Evolutionary conservation across 306 rosid species (phyloP), one percentile per base, ranked within the genome.

Genomic region (Quercus wislizeni): DNA sequence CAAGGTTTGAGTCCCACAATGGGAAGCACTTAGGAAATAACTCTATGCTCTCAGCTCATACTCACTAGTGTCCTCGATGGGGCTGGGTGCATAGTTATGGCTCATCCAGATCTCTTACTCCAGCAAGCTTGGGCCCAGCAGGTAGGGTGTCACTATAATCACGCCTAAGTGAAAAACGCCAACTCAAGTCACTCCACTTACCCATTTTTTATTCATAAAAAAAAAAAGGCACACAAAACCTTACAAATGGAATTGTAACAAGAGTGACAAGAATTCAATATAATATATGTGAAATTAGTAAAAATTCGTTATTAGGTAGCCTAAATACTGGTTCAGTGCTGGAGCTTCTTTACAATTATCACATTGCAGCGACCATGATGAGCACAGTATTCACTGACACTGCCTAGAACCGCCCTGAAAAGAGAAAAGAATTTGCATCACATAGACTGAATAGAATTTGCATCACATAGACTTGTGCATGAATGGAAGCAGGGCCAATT

Each of bases 361-460:
- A 83, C 83, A 17, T 76, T 67, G 68, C 89, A 76, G 5, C 55
- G 73, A 10, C 84, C 86, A 62, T 86, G 86, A 18, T 79, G 84
- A 25, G 88, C 79, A 73, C 88, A 83, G 9, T 69, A 75, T 58
- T 77, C 74, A 33, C 89, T 77, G 12, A 80, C 85, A 41, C 85
- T 86, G 21, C 86, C 84, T 2, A 82, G 70, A 59, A 76, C 83
- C 27, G 74, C 82, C 83, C 83, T 76, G 78, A 69, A 43, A 62
- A 62, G 28, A 43, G 6, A 64, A 8, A 35, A 1, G 27, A 56
- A 74, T 14, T 18, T 14, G 19, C 51, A 51, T 71, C 75, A 59
- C 20, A 3, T 5, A 30, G 5, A 52, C 11, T 4, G 3, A 6
- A 38, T 5, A 65, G 10, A 49, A 1, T 41, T 41, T 41, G 46